A percentile compares a stretch with the other conserved stretches of the same genome.
These are phyloP conservation scores for Comarum palustre DNA, from an alignment of 306 rosid genomes.

Conservation along the genomic window DNA sequence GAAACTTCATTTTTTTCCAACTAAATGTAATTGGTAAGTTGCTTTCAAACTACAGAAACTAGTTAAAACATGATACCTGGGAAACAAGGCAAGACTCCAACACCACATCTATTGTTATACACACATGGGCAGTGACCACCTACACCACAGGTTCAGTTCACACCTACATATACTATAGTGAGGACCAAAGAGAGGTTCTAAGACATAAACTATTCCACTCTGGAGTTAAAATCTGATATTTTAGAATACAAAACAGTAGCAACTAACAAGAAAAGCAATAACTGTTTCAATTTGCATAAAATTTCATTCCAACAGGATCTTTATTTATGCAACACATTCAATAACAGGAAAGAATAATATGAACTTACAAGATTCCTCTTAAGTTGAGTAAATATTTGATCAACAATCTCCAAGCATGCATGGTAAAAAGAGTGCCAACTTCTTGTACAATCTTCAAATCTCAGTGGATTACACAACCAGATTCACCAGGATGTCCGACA, in stretches of 20 bases:
- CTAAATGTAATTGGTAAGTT: not conserved
- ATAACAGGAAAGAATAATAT: not conserved
- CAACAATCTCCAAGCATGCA: constrained; percentile 4
- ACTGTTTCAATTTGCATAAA: not conserved
- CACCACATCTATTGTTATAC: not conserved
- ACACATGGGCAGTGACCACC: not conserved
- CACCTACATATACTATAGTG: not conserved
- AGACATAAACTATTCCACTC: not conserved
- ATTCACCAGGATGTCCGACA: not conserved
- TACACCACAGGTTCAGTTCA: not conserved
- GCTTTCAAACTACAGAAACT: not conserved
- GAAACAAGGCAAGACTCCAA: not conserved
- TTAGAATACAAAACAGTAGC: not conserved
- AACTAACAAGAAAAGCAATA: not conserved
- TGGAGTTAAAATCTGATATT: not conserved
- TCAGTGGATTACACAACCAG: not conserved
- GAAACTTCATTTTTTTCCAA: not conserved
- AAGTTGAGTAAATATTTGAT: not conserved
- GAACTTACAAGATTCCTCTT: constrained; percentile 11
- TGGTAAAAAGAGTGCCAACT: not conserved
- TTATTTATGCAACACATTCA: no score
- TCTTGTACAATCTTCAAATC: constrained; percentile 6
- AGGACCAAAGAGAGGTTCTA: not conserved
- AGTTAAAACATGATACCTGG: not conserved
- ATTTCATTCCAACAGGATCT: not conserved